Percentiles rank a stretch among this genome's conserved stretches.
phyloP scores from a whole-genome alignment of 75 land plant genomes.

The Selaginella tamariscina region DNA sequence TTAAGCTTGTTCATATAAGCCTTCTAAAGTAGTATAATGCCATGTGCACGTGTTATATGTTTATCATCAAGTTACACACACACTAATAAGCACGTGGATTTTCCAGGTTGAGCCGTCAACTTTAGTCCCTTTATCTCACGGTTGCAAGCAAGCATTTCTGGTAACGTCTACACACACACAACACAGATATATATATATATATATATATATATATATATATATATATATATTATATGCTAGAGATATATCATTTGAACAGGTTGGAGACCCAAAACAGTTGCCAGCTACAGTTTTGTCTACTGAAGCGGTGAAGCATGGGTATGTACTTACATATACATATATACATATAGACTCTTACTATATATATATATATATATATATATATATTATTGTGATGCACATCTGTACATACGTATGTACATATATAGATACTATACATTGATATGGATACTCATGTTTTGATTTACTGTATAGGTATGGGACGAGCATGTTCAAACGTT shows the following conservation, averaged over 20 bases:
- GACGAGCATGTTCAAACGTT: slow-evolving; percentile 80
- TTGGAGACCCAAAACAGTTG: slow-evolving; percentile 90
- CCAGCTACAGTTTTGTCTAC: slow-evolving; percentile 94
- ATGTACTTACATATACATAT: slow-evolving; percentile 1
- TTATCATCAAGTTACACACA: too few relatives aligned
- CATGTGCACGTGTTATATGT: too few relatives aligned
- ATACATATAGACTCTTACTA: not conserved
- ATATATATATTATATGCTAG: too few relatives aligned
- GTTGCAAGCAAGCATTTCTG: slow-evolving; percentile 91
- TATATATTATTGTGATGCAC: not conserved
- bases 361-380: too few relatives aligned
- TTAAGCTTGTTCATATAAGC: not conserved
- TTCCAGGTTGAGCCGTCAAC: slow-evolving; percentile 87
- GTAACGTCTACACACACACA: slow-evolving; percentile 27
- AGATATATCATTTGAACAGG: slow-evolving; percentile 25
- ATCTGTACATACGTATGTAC: not conserved
- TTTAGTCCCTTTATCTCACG: slow-evolving; percentile 71
- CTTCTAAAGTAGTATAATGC: too few relatives aligned
- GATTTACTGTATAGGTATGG: slow-evolving; percentile 45
- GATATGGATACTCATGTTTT: not conserved
- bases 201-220: too few relatives aligned
- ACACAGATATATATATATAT: not conserved
- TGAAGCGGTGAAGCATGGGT: slow-evolving; percentile 67
- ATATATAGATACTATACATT: not conserved
- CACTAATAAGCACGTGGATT: too few relatives aligned